These are phyloP conservation scores for Cladorrhinum sp. DNA, from an alignment of 2,329 filamentous ascomycete genomes.

Conservation along the genomic window DNA sequence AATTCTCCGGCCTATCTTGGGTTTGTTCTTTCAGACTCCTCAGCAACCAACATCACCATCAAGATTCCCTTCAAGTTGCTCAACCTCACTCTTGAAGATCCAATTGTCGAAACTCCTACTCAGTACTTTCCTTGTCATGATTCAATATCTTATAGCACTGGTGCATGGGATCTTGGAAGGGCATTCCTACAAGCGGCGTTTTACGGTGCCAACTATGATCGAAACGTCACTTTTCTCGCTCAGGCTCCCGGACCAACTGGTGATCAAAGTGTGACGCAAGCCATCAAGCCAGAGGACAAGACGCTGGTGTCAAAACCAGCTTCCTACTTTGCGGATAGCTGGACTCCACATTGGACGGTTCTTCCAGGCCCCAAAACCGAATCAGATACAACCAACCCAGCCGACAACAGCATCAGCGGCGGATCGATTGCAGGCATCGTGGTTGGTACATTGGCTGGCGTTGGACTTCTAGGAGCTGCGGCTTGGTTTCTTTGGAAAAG, in stretches of 20 bases:
- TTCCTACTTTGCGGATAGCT: neutral
- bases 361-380: neutral
- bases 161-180: conserved; percentile 20
- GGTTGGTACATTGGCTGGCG: neutral
- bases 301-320: neutral
- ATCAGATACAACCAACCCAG: neutral
- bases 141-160: neutral
- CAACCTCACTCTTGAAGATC: conserved; percentile 41
- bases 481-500: neutral
- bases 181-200: conserved; percentile 26
- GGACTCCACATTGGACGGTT: conserved; percentile 1
- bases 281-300: conserved; percentile 1
- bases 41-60: conserved; percentile 37
- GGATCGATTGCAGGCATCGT: conserved; percentile 6
- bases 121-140: conserved; percentile 26
- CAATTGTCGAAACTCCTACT: conserved; percentile 17
- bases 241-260: conserved; percentile 23
- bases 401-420: neutral
- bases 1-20: conserved; percentile 41
- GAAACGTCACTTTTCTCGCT: conserved; percentile 20
- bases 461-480: neutral
- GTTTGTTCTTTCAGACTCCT: conserved; percentile 36
- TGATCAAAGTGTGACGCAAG: conserved; percentile 13
- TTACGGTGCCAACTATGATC: conserved; percentile 20
- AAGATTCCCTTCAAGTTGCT: conserved; percentile 42